Conservation (phyloP, 768 basidiomycete species). For the Kwoniella sp. region DNA sequence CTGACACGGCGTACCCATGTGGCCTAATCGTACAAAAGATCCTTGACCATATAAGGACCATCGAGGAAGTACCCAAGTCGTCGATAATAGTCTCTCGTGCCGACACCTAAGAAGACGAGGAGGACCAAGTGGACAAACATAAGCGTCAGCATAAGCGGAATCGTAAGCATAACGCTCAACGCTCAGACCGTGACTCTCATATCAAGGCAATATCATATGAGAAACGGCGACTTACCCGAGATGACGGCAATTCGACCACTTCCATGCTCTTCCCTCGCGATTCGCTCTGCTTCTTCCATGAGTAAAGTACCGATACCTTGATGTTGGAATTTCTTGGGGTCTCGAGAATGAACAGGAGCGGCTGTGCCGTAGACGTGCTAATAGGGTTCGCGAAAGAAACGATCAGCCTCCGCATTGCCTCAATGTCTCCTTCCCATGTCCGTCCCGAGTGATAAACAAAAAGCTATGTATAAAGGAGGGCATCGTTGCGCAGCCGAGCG, state of each 20-base stretch:
- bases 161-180: too few species aligned
- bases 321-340: conserved; percentile 98
- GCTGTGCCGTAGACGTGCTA: conserved; percentile 87
- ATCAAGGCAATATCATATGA: too few species aligned
- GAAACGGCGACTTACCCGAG: conserved; percentile 78
- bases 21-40: conserved; percentile 36
- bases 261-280: conserved; percentile 94
- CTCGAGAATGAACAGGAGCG: conserved; percentile 92
- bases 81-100: conserved; percentile 94
- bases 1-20: too few species aligned
- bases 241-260: conserved; percentile 97
- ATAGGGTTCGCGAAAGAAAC: too few species aligned
- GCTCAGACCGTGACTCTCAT: too few species aligned
- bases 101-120: conserved; percentile 71
- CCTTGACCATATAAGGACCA: conserved; percentile 97
- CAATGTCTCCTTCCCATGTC: too few species aligned
- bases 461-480: too few species aligned
- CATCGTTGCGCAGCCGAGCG: too few species aligned
- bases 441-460: too few species aligned
- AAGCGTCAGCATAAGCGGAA: too few species aligned
- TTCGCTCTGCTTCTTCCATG: conserved; percentile 99
- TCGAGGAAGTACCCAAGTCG: conserved; percentile 91
- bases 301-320: conserved; percentile 95
- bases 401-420: too few species aligned
- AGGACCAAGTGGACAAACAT: too few species aligned